Evolutionary conservation across 768 basidiomycete species (phyloP), one percentile per base, ranked within the genome.

Genomic region (Rhodotorula paludigena): DNA sequence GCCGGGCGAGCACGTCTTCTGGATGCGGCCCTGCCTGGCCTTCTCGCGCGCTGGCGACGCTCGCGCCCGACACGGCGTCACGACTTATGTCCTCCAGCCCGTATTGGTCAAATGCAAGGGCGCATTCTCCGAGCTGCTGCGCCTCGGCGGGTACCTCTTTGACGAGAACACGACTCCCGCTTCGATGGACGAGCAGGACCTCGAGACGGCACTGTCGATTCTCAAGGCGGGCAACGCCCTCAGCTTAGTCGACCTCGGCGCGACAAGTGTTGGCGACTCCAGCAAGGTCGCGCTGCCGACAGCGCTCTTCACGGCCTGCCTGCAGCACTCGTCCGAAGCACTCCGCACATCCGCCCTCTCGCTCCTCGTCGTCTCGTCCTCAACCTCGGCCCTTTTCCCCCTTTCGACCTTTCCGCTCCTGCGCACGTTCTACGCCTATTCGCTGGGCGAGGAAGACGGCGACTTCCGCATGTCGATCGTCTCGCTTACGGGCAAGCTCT

Each of bases 301-400:
- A 3, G 16, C 55, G 3, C 66, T 72, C 42, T 63, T 72, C 42
- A 47, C 33, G 8, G 56, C 63, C 15, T 49, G 63, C 52, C 53
- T 72, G 18, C 23, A 35, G 23, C 67, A 63, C 30, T 49, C 61
- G 14, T 64, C 64, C 25, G 44, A 54, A 5, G 48, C 72, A 0
- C 72, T 73, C 1, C 68, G 72, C n/a, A 57, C 47, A 42, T 63
- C 68, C 12, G 61, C 72, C 5, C 57, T 73, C 28, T 63, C 72
- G 2, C 58, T 73, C 35, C 61, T 73, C 59, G 68, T 73, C 44
- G 53, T 54, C 42, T 32, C 64, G 2, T 28, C 68, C 10, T 60
- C 64, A 14, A 23, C 48, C 5, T 63, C 67, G 21, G 12, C 35
- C 2, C 57, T 54, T 15, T 35, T 73, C 42, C 72, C 72, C 9